phyloP scores from a whole-genome alignment of 257 asterid genomes.

The Fraxinus americana region DNA sequence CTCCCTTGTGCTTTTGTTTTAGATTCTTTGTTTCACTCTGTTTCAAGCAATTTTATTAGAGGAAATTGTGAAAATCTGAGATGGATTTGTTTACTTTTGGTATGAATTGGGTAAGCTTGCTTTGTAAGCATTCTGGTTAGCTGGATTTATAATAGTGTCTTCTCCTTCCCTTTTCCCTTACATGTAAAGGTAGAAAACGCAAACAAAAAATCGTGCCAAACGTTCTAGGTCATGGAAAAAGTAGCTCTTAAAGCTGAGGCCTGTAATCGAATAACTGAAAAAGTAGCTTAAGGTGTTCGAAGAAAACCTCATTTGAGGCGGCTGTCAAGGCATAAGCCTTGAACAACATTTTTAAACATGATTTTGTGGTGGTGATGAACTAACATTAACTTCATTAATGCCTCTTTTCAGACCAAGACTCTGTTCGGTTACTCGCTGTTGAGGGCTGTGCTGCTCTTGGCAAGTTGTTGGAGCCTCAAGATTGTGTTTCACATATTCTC shows the following conservation, averaged over 20 bases:
- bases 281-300: not conserved
- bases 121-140: not conserved
- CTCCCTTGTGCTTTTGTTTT: not conserved
- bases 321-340: not conserved
- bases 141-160: not conserved
- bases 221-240: no score
- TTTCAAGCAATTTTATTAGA: not conserved
- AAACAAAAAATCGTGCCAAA: no score
- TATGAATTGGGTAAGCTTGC: not conserved
- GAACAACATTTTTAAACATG: not conserved
- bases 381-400: constrained; percentile 5
- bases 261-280: no score
- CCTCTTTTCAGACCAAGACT: not conserved
- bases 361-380: constrained; percentile 6
- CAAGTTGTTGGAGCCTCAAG: constrained; percentile 88
- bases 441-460: constrained; percentile 98
- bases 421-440: constrained; percentile 82
- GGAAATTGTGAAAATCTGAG: not conserved
- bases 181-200: no score
- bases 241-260: no score
- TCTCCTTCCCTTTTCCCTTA: no score
- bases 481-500: constrained; percentile 82
- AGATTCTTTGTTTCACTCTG: not conserved
- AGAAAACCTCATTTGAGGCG: not conserved
- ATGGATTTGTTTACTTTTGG: not conserved